These are phyloP conservation scores for Pleurotus giganteus DNA, from an alignment of 768 basidiomycete species.

Conservation along the genomic window DNA sequence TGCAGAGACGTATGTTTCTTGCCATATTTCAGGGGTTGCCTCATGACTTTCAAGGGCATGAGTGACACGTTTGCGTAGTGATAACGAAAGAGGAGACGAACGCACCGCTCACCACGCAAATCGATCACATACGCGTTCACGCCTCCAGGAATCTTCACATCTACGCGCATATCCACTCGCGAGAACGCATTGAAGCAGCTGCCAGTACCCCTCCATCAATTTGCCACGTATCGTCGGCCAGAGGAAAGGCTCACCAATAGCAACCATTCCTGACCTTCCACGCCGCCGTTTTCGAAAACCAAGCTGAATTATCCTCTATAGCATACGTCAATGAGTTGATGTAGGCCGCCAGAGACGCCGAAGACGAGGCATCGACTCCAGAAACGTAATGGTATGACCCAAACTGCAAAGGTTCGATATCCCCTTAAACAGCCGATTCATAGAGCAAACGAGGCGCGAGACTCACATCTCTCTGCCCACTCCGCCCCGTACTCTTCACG, in stretches of 20 bases:
- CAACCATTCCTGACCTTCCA: constrained; percentile 95
- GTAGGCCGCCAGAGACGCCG: constrained; percentile 95
- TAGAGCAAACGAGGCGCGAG: not conserved
- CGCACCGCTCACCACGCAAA: constrained; percentile 89
- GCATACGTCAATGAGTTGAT: constrained; percentile 97
- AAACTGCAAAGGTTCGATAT: constrained; percentile 47
- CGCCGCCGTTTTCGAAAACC: constrained; percentile 81
- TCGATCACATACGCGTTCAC: constrained; percentile 94
- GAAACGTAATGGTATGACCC: constrained; percentile 98
- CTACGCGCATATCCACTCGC: constrained; percentile 92
- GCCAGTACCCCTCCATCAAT: not conserved
- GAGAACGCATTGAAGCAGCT: constrained; percentile 99
- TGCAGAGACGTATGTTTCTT: constrained; percentile 95
- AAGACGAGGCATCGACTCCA: constrained; percentile 98
- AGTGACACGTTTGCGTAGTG: not conserved
- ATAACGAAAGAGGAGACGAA: constrained; percentile 8
- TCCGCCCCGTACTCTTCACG: constrained; percentile 83
- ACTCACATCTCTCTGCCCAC: constrained; percentile 85
- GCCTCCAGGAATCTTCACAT: constrained; percentile 98
- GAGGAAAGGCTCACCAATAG: constrained; percentile 65
- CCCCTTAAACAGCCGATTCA: too few species aligned
- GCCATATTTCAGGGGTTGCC: constrained; percentile 91
- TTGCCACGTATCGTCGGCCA: not conserved
- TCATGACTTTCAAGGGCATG: constrained; percentile 88
- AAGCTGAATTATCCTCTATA: constrained; percentile 86